These are phyloP conservation scores for Cladosporium sp. DNA, from an alignment of 2,329 filamentous ascomycete species.

Conservation along the genomic window DNA sequence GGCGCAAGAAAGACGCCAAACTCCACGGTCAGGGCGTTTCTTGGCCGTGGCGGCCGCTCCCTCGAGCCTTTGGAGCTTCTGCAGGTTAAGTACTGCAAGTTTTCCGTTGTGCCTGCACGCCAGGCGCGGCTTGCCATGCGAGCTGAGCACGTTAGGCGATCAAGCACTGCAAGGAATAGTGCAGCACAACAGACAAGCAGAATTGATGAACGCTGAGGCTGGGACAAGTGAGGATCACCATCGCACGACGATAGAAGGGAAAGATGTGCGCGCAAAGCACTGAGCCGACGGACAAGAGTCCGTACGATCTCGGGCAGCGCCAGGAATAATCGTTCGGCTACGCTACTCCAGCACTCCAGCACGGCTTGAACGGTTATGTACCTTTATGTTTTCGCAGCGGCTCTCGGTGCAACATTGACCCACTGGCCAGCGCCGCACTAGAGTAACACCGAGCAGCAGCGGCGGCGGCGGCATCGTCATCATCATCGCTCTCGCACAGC, in stretches of 20 bases:
- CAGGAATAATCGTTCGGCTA: neutral
- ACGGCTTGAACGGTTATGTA: neutral
- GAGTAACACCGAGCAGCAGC: conserved; percentile 6
- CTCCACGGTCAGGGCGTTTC: conserved; percentile 17
- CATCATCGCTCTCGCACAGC: neutral
- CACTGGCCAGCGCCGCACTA: conserved; percentile 12
- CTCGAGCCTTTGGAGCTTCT: conserved; percentile 17
- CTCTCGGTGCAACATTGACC: conserved; percentile 12
- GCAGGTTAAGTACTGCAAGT: conserved; percentile 19
- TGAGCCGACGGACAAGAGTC: conserved; percentile 1
- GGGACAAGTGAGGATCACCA: neutral
- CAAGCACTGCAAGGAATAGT: neutral
- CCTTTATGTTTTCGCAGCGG: neutral
- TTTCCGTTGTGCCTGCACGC: conserved; percentile 1
- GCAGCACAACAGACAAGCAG: neutral
- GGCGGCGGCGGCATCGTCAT: too few relatives aligned
- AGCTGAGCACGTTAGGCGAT: conserved; percentile 1
- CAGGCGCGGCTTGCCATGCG: neutral
- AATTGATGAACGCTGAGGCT: neutral
- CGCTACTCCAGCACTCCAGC: neutral
- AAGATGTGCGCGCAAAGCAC: neutral
- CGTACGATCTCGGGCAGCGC: too few relatives aligned
- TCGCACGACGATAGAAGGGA: neutral
- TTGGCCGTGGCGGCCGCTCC: conserved; percentile 16
- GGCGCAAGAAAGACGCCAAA: conserved; percentile 5